Evolutionary conservation across 2,329 filamentous ascomycete genomes (phyloP).

Genomic region (Colletotrichum coccodes): DNA sequence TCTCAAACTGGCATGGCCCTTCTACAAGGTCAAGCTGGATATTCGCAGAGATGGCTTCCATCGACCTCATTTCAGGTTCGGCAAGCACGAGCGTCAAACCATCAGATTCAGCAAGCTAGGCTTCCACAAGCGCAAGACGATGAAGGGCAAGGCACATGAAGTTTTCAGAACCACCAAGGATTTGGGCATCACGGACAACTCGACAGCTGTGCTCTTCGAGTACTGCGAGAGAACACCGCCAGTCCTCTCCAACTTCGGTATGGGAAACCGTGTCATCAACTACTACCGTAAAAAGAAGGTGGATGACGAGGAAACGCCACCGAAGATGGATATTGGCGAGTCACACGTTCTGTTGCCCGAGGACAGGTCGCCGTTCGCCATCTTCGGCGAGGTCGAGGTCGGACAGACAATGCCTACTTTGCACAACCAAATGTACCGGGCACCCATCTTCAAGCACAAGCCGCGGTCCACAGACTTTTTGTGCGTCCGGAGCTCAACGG

Average conservation of each 20-base stretch:
- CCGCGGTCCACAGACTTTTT: slow-evolving; percentile 86
- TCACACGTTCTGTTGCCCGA: slow-evolving; percentile 88
- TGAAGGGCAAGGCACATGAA: slow-evolving; percentile 82
- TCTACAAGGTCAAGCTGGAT: slow-evolving; percentile 88
- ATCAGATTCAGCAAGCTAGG: slow-evolving; percentile 79
- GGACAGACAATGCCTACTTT: slow-evolving; percentile 91
- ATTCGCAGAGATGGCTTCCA: slow-evolving; percentile 85
- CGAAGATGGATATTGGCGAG: slow-evolving; percentile 88
- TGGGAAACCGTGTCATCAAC: slow-evolving; percentile 96
- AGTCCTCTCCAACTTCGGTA: slow-evolving; percentile 94
- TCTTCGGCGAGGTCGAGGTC: slow-evolving; percentile 92
- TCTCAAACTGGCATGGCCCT: slow-evolving; percentile 91
- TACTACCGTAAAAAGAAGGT: slow-evolving; percentile 88
- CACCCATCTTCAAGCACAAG: slow-evolving; percentile 90
- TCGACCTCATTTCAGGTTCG: slow-evolving; percentile 80
- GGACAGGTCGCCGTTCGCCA: slow-evolving; percentile 94
- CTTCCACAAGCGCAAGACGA: slow-evolving; percentile 81
- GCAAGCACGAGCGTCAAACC: slow-evolving; percentile 71
- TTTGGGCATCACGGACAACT: slow-evolving; percentile 88
- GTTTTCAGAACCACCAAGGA: slow-evolving; percentile 85
- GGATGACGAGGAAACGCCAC: slow-evolving; percentile 78
- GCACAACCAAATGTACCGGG: slow-evolving; percentile 95
- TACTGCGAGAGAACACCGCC: slow-evolving; percentile 95
- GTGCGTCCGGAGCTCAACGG: slow-evolving; percentile 83
- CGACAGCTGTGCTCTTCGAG: slow-evolving; percentile 87